Conservation (phyloP, 768 basidiomycete genomes). For the Cystobasidium onofrii region DNA sequence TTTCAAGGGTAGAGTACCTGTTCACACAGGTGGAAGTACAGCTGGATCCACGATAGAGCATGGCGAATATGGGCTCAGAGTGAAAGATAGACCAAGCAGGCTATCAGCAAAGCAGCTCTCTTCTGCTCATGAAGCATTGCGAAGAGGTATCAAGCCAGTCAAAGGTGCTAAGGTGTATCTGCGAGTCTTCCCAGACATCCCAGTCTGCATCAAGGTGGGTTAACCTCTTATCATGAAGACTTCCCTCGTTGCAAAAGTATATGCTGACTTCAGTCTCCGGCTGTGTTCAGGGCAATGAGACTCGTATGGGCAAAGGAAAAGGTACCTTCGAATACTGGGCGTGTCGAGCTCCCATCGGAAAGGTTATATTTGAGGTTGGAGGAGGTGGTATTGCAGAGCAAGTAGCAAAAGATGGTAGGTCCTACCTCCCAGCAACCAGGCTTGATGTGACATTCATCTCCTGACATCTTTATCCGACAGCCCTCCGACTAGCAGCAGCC, state of each 20-base stretch:
- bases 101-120: conserved; percentile 82
- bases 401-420: conserved; percentile 75
- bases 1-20: conserved; percentile 79
- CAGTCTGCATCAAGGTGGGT: conserved; percentile 87
- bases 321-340: conserved; percentile 97
- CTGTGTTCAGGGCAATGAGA: conserved; percentile 73
- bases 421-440: not conserved
- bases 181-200: conserved; percentile 90
- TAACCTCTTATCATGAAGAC: too few relatives aligned
- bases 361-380: conserved; percentile 89
- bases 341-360: conserved; percentile 76
- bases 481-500: conserved; percentile 73
- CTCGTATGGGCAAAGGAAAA: conserved; percentile 99
- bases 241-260: not conserved
- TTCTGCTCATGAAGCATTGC: conserved; percentile 76
- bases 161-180: conserved; percentile 80
- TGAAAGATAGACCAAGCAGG: conserved; percentile 60
- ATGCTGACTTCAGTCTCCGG: too few relatives aligned
- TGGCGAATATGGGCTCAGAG: conserved; percentile 85
- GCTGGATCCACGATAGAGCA: conserved; percentile 86
- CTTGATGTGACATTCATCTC: not conserved
- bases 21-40: conserved; percentile 79
- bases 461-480: conserved; percentile 48
- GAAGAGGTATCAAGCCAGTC: conserved; percentile 76
- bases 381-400: conserved; percentile 83